Evolutionary conservation across 1,284 basidiomycete species (phyloP).

Genomic region (Sporisorium reilianum): DNA sequence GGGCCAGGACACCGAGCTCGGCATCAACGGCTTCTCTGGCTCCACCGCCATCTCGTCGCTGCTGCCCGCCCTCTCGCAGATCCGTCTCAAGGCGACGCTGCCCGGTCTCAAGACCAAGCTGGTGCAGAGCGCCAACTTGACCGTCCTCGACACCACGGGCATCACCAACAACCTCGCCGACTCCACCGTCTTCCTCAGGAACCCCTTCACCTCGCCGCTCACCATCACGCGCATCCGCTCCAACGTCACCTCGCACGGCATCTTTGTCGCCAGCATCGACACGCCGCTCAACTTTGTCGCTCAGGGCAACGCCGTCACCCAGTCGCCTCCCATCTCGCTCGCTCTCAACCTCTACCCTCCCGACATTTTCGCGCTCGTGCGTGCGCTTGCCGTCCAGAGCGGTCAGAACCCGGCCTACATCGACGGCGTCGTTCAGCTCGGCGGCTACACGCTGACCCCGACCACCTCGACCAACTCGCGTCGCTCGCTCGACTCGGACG

Average conservation of each 20-base stretch:
- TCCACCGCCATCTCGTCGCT: conserved; percentile 78
- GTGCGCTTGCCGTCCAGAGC: conserved; percentile 77
- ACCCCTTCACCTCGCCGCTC: conserved; percentile 78
- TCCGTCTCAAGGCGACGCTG: conserved; percentile 76
- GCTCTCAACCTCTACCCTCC: conserved; percentile 80
- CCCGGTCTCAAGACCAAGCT: conserved; percentile 77
- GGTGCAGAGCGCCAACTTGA: conserved; percentile 74
- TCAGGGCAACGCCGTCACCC: conserved; percentile 74
- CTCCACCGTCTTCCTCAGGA: conserved; percentile 76
- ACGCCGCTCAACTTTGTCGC: conserved; percentile 74
- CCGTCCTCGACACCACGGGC: conserved; percentile 79
- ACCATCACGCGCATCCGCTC: conserved; percentile 77
- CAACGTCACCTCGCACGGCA: conserved; percentile 76
- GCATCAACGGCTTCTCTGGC: conserved; percentile 73
- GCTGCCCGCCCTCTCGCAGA: conserved; percentile 75
- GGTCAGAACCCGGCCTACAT: conserved; percentile 76
- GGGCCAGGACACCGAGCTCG: conserved; percentile 68
- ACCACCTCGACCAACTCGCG: conserved; percentile 59
- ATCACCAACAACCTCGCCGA: conserved; percentile 77
- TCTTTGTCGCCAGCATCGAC: conserved; percentile 77
- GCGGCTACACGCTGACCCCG: conserved; percentile 76
- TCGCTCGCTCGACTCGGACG: conserved; percentile 30
- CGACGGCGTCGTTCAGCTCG: conserved; percentile 79
- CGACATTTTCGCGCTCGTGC: conserved; percentile 79
- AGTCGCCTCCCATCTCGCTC: conserved; percentile 76